A percentile compares a stretch with the other conserved stretches of the same genome.
Conservation (phyloP, 1,284 basidiomycete genomes). For the Puccinia polysora region DNA sequence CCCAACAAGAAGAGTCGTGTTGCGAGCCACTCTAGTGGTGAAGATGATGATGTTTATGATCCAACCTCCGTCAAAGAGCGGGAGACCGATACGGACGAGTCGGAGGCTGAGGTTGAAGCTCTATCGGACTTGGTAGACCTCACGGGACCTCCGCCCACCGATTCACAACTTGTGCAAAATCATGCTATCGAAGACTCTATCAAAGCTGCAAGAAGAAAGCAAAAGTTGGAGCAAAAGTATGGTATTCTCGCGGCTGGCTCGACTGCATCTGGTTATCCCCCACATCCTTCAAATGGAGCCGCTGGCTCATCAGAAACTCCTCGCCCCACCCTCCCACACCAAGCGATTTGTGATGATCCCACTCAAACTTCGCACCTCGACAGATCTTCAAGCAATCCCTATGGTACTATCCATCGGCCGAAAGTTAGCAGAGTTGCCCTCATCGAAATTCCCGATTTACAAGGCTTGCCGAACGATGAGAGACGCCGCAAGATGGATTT, state of each 20-base stretch:
- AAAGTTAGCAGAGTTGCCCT: neutral
- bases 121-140: conserved; percentile 4
- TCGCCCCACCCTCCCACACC: neutral
- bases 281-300: neutral
- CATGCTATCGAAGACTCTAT: neutral
- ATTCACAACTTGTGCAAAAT: neutral
- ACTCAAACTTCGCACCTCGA: neutral
- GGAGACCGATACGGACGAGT: conserved; percentile 1
- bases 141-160: neutral
- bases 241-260: neutral
- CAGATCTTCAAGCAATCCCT: neutral
- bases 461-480: conserved; percentile 5
- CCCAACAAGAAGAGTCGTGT: conserved; percentile 32
- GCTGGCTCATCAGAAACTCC: neutral
- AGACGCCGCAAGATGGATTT: conserved; percentile 16
- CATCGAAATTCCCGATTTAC: conserved; percentile 1
- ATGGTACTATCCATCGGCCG: neutral
- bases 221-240: conserved; percentile 8
- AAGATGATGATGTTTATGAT: conserved; percentile 24
- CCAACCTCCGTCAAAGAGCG: neutral
- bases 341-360: neutral
- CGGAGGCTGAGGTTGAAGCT: conserved; percentile 4
- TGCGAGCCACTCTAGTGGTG: conserved; percentile 6
- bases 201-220: conserved; percentile 16
- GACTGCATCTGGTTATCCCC: neutral